These are phyloP conservation scores for Haematococcus lacustris DNA, from an alignment of 139 green algal genomes.

Conservation along the genomic window DNA sequence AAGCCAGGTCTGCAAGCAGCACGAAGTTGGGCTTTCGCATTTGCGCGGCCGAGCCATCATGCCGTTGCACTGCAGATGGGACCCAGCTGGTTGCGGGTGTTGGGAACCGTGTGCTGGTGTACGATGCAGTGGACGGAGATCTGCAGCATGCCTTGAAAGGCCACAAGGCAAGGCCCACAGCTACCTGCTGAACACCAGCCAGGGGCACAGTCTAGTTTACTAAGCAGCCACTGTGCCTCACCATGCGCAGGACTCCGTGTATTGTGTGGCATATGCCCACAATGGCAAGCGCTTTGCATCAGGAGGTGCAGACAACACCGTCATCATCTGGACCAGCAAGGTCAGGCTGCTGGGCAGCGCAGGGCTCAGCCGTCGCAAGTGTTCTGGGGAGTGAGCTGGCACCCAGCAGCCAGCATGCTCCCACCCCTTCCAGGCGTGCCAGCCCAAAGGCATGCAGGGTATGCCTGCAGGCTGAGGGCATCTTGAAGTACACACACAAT, in stretches of 20 bases:
- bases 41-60: background rate
- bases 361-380: too few species aligned
- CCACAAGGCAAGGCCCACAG: slow-evolving; percentile 47
- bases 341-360: too few species aligned
- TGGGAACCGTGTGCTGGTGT: slow-evolving; percentile 67
- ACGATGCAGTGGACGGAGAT: slow-evolving; percentile 65
- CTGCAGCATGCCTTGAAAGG: slow-evolving; percentile 69
- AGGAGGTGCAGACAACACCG: slow-evolving; percentile 74
- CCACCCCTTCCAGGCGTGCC: too few species aligned
- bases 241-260: slow-evolving; percentile 63
- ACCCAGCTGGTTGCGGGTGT: slow-evolving; percentile 64
- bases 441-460: too few species aligned
- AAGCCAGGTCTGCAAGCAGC: slow-evolving; percentile 40
- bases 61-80: slow-evolving; percentile 46
- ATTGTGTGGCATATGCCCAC: slow-evolving; percentile 63
- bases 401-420: too few species aligned
- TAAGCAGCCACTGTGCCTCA: too few species aligned
- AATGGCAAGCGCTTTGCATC: slow-evolving; percentile 81
- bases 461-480: slow-evolving; percentile 56
- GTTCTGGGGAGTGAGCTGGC: too few species aligned
- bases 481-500: slow-evolving; percentile 80
- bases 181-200: too few species aligned
- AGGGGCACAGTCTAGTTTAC: too few species aligned
- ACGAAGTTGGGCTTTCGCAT: background rate
- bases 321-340: slow-evolving; percentile 86